Evolutionary conservation across 768 basidiomycete genomes (phyloP), one percentile per base, ranked within the genome.

Genomic region (Pisolithus tinctorius): DNA sequence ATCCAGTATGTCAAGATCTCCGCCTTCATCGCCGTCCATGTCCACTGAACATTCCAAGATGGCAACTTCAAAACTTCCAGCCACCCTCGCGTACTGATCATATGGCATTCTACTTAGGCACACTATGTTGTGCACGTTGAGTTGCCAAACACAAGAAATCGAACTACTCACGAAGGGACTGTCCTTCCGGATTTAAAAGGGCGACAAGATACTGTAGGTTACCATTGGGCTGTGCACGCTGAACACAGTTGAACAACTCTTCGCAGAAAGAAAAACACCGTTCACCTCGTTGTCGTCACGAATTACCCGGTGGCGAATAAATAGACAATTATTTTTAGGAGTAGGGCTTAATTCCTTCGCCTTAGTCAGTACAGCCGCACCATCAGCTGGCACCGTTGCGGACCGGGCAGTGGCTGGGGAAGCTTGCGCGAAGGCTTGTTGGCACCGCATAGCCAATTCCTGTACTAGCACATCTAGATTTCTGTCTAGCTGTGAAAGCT

Each of bases 381-480:
- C 63, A 58, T 61, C 63, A 37, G 51, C 52, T 55, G 59, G 59
- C 55, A 76, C 66, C 48, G 66, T 66, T 57, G 83, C 80, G 55
- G 83, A 81, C 59, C 84, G 82, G 60, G 79, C 77, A 46, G 79
- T 74, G 45, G 85, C 84, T 54, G 73, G 74, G 54, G 82, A 77
- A 56, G 83, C 85, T 59, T 76, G 74, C 55, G 67, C 69, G 67
- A 89, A 88, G 51, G 86, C 67, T 62, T 68, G 69, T 54, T 80
- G 78, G 69, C 86, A 86, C 55, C 75, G 71, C 57, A 60, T 65
- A 43, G 81, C 81, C 58, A 87, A 68, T 63, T 84, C 81, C 58
- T 80, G 76, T 45, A 82, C 66, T 58, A 89, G 73, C 27, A 74
- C 76, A 55, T 83, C 80, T 60, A 90, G 71, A 69, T 88, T 88